phyloP scores from a whole-genome alignment of 192 early-diverging fungal species.

The Podochytrium sp. region DNA sequence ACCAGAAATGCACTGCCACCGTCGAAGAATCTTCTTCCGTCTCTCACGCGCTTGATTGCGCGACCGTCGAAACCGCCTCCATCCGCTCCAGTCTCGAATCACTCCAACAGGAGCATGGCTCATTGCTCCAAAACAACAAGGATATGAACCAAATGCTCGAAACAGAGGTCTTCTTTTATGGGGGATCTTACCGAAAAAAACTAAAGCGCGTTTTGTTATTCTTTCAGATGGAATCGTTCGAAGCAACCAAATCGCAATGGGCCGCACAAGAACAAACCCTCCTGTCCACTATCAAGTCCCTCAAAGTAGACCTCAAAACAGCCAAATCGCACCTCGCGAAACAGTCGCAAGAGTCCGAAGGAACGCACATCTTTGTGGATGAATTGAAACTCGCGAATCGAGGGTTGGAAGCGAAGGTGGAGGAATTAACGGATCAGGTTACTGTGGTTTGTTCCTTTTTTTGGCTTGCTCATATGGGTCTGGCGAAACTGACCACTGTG shows the following conservation, averaged over 20 bases:
- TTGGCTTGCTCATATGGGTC: background rate
- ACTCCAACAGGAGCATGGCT: too few species aligned
- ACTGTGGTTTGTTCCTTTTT: too few species aligned
- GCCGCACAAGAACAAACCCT: background rate
- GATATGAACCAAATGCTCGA: too few species aligned
- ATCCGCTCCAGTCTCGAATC: too few species aligned
- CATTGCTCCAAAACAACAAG: too few species aligned
- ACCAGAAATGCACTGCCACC: too few species aligned
- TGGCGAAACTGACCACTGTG: background rate
- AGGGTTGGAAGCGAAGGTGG: background rate
- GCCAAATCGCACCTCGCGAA: background rate
- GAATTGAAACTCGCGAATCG: background rate
- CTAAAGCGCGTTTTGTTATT: too few species aligned
- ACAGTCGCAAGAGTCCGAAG: background rate
- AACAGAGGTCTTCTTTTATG: background rate
- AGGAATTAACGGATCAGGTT: too few species aligned
- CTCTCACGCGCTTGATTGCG: too few species aligned
- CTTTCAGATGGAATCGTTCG: background rate
- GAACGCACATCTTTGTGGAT: background rate
- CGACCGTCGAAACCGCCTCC: too few species aligned
- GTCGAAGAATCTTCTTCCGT: too few species aligned
- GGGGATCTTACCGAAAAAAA: background rate
- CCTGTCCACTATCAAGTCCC: too few species aligned
- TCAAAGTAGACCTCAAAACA: background rate
- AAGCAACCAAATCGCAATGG: background rate